Percentiles rank a stretch among this genome's conserved stretches.
Evolutionary conservation across 2,329 filamentous ascomycete genomes (phyloP).

Genomic region (Orbilia ellipsospora): DNA sequence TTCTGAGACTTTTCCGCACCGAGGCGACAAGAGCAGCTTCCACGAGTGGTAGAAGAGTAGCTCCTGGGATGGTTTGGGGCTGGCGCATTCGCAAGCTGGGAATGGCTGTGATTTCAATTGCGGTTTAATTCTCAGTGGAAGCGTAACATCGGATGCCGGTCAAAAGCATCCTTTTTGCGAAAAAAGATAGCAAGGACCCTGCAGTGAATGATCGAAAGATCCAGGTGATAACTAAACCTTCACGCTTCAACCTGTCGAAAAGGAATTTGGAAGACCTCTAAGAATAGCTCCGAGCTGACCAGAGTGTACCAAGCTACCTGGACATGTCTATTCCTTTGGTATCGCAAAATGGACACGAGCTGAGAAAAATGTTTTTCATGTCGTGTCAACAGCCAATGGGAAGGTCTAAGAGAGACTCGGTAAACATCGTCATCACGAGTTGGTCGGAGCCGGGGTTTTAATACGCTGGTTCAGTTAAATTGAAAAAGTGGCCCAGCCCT

Average conservation of each 20-base stretch:
- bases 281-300: constrained; percentile 20
- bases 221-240: constrained; percentile 22
- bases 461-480: constrained; percentile 54
- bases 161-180: constrained; percentile 10
- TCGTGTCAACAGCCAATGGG: constrained; percentile 46
- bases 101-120: constrained; percentile 22
- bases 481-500: constrained; percentile 33
- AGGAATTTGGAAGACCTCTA: constrained; percentile 1
- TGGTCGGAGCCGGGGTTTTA: constrained; percentile 40
- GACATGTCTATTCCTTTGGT: constrained; percentile 1
- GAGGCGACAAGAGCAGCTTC: constrained; percentile 18
- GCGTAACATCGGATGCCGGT: constrained; percentile 40
- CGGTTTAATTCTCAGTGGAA: constrained; percentile 17
- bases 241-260: constrained; percentile 40
- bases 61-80: neutral
- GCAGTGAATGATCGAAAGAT: constrained; percentile 11
- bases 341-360: constrained; percentile 9
- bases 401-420: constrained; percentile 36
- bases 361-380: constrained; percentile 26
- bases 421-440: constrained; percentile 29
- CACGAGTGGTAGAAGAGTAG: constrained; percentile 1
- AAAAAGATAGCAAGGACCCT: constrained; percentile 43
- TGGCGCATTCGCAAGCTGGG: neutral
- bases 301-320: neutral
- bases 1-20: constrained; percentile 19